Evolutionary conservation across 768 basidiomycete species (phyloP), one percentile per base, ranked within the genome.

Genomic region (Termitomyces sp.): DNA sequence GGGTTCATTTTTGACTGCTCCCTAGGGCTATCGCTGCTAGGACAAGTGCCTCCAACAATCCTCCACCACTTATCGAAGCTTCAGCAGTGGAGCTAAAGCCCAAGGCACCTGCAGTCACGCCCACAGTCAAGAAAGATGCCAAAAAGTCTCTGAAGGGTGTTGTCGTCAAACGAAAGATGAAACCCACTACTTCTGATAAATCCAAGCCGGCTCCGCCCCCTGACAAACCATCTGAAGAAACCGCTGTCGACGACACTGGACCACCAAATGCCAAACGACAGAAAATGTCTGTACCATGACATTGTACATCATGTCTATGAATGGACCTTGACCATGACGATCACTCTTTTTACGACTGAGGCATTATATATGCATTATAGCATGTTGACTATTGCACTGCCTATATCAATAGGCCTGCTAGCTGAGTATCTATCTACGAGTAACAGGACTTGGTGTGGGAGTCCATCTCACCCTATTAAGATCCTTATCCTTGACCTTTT

Each of bases 111-210:
- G 48, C 72, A 22, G 61, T 42, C 22, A 44, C 68, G 5, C 66
- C 76, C n/a, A 62, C 70, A 3, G 68, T 72, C 28, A 89, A 84
- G 74, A 93, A 88, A 69, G 85, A 89, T 42, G 66, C 70, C 38
- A 92, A 91, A 73, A 84, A 82, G 64, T 71, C 81, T 3, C 76
- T 94, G 46, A 94, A 92, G 68, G 92, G 92, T 20, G 88, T 92
- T 8, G 76, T 94, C 16, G 85, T 91, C 53, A 94, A 92, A 78
- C 92, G 88, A 73, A 92, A 85, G 71, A 60, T 77, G 15, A 91
- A 88, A 68, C 46, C 78, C 35, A 51, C 68, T 7, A 55, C 66
- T 50, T 61, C 67, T 36, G 54, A 67, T 8, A 53, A 71, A 36
- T 46, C 42, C 62, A 71, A 58, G 53, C 40, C 22, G 57, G 61